Conservation (phyloP, 2,329 filamentous ascomycete genomes). For the Scedosporium boydii region DNA sequence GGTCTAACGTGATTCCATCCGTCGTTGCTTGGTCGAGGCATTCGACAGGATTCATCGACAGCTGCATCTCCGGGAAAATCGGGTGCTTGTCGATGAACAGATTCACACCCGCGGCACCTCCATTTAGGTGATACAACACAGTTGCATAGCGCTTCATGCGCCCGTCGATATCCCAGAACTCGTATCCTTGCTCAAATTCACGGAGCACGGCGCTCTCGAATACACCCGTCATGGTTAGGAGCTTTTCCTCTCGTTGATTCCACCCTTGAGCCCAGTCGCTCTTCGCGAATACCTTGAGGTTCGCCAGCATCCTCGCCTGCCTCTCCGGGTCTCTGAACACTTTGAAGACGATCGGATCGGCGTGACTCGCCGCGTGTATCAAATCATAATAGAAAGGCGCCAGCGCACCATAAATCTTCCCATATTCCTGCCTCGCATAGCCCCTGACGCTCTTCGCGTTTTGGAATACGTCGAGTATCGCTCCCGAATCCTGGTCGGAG, state of each 20-base stretch:
- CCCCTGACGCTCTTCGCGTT: constrained; percentile 71
- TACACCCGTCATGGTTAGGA: constrained; percentile 64
- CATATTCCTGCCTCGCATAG: constrained; percentile 80
- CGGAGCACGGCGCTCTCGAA: constrained; percentile 86
- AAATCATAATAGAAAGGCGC: constrained; percentile 86
- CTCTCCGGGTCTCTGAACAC: constrained; percentile 81
- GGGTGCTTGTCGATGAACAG: constrained; percentile 85
- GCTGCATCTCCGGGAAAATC: constrained; percentile 63
- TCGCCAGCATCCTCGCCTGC: constrained; percentile 81
- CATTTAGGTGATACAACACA: constrained; percentile 74
- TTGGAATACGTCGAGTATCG: constrained; percentile 60
- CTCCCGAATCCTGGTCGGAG: constrained; percentile 31
- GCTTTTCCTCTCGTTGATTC: constrained; percentile 57
- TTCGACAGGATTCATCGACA: constrained; percentile 62
- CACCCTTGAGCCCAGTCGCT: constrained; percentile 76
- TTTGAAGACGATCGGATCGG: constrained; percentile 76
- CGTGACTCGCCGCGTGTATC: constrained; percentile 58
- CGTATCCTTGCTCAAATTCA: constrained; percentile 90
- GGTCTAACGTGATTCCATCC: constrained; percentile 66
- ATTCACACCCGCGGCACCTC: constrained; percentile 68
- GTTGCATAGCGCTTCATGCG: constrained; percentile 83
- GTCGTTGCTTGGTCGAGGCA: constrained; percentile 62
- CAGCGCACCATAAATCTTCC: constrained; percentile 78
- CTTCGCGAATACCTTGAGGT: constrained; percentile 66
- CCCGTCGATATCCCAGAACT: constrained; percentile 78